phyloP scores from a whole-genome alignment of 2,329 filamentous ascomycete species.

The Teratosphaeria viscida region DNA sequence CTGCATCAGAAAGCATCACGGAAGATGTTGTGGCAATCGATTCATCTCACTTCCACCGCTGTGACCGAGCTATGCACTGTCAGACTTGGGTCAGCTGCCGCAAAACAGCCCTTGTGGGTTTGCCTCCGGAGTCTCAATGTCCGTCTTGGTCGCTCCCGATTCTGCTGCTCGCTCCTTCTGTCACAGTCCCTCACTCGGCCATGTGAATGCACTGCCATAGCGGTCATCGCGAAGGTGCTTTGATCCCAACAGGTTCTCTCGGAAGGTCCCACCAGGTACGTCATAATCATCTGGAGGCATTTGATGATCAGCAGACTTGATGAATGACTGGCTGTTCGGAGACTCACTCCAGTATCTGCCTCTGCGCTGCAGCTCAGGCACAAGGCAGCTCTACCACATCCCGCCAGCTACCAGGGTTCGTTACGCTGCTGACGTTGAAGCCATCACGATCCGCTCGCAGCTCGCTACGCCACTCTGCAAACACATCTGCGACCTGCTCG shows the following conservation, averaged over 20 bases:
- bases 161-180: background rate
- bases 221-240: background rate
- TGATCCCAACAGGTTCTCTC: slow-evolving; percentile 43
- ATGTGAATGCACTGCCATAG: background rate
- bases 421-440: slow-evolving; percentile 61
- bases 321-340: background rate
- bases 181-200: background rate
- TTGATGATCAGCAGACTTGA: background rate
- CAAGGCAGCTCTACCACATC: slow-evolving; percentile 54
- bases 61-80: background rate
- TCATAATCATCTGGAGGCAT: slow-evolving; percentile 47
- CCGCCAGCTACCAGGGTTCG: slow-evolving; percentile 58
- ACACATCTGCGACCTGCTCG: slow-evolving; percentile 52
- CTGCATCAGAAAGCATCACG: background rate
- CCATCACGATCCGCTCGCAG: slow-evolving; percentile 54
- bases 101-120: background rate
- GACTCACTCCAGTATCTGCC: slow-evolving; percentile 24
- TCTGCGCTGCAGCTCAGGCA: slow-evolving; percentile 52
- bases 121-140: background rate
- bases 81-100: background rate
- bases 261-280: slow-evolving; percentile 48
- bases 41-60: background rate
- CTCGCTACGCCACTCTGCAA: slow-evolving; percentile 54
- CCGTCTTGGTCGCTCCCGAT: background rate
- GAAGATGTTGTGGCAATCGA: background rate